Base-by-base conservation (phyloP, 495 filamentous ascomycete genomes). In the Xylaria nigripes region DNA sequence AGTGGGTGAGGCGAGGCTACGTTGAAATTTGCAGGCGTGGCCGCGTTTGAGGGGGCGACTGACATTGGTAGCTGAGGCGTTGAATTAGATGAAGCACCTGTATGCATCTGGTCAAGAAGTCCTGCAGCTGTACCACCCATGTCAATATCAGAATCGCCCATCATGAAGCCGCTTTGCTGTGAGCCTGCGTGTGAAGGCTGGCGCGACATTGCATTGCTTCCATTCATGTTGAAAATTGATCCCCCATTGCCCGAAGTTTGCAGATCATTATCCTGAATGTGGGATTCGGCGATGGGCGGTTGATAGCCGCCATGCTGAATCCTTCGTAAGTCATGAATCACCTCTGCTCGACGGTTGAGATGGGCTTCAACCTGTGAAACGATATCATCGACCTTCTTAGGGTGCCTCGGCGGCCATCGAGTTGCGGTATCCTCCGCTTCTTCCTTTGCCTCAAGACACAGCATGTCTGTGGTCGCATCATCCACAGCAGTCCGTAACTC, bases 281-380 rank as follows among this genome's bases (percentile, higher is more conserved):
- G 41, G 8, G 56, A 57, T 58, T 89, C 81, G 2, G 71, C 72
- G 1, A 61, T 64, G 6, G 67, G 70, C 60, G 87, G 72, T 36
- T 88, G 74, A 25, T 85, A 87, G 48, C 87, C 87, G 19, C 77
- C 76, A 56, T 86, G 83, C 54, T 87, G 78, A 41, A 87, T 76
- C 47, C 85, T 83, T 12, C 80, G 76, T 3, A 89, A 72, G 27
- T 82, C 81, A 45, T 81, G 76, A 41, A 85, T 79, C 4, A 77
- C 70, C 16, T 73, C 73, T 43, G 83, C 79, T 40, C 70, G 72
- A 50, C 78, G 81, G 41, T 78, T 75, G 45, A 81, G 74, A 2
- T 77, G 64, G 30, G 68, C 70, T 63, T 86, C 81, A 5, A 84
- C 75, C 21, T 79, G 74, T 13, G 75, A 72, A 15, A 82, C 73